Evolutionary conservation across 2,329 filamentous ascomycete species (phyloP), one percentile per base, ranked within the genome.

Genomic region (Arthrobotrys entomopaga): DNA sequence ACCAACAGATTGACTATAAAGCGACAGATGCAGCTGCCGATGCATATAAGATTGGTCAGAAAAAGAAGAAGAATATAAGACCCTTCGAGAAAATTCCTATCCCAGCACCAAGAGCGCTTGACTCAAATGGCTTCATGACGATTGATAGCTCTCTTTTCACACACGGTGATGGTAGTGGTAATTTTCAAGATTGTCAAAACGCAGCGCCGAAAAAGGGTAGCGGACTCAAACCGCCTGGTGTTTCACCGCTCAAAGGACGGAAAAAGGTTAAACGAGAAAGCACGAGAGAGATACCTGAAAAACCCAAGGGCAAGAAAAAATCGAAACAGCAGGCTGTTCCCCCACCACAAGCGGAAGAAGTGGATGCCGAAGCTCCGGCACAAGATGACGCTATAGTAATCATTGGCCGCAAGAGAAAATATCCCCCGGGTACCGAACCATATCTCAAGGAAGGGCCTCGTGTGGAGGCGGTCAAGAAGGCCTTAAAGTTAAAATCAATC

Each of bases 181-280:
- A 49, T 16, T 66, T 73, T 29, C 69, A 73, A 16, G 69, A 73
- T 26, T 73, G 61, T n/a, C 69, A 73, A 26, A 73, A 66, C 16
- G 69, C 69, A 4, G 69, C 69, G 4, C 69, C 69, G 20, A 73
- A 73, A 54, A 73, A 73, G 58, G 69, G 69, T 8, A 73, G 69
- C 29, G 69, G 69, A 3, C 57, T 73, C 10, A 73, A 46, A 58
- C 69, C 69, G 2, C 61, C 61, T 15, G 69, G 69, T 7, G 49
- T 66, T 13, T 73, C 69, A 42, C 69, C 69, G 11, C 24, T 73
- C 16, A 73, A 73, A 22, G 69, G 69, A 24, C 69, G 69, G 11
- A 73, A 65, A 52, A 72, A 52, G 38, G 43, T 65, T 6, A 72
- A 65, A 22, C 19, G 16, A 11, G 67, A 72, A 26, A 52, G 3